A percentile compares a stretch with the other conserved stretches of the same genome.
These are phyloP conservation scores for Dunaliella sp. DNA, from an alignment of 139 green algal species.

Conservation along the genomic window DNA sequence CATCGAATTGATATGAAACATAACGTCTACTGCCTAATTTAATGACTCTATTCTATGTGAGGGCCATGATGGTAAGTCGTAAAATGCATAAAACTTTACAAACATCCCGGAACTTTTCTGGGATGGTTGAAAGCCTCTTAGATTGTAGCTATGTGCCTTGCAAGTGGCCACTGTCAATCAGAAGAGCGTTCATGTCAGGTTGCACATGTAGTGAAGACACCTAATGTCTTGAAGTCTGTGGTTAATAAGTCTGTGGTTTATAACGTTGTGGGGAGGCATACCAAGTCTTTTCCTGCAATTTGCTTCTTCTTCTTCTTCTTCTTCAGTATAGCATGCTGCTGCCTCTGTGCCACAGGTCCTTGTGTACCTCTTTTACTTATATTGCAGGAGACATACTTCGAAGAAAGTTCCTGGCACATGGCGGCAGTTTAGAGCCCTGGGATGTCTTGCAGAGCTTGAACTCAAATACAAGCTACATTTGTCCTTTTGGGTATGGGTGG, in stretches of 20 bases:
- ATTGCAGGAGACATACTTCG: neutral
- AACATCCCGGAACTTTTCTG: no score
- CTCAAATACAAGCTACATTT: neutral
- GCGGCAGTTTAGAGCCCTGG: neutral
- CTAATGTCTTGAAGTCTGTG: neutral
- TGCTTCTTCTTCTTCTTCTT: neutral
- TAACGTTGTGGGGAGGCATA: neutral
- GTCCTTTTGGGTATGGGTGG: neutral
- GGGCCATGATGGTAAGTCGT: no score
- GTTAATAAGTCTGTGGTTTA: neutral
- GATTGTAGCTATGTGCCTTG: no score
- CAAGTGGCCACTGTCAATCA: no score
- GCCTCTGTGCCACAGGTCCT: no score
- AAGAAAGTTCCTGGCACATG: neutral
- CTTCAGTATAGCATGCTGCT: neutral
- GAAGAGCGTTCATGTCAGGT: no score
- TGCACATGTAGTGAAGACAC: neutral
- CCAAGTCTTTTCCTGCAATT: neutral
- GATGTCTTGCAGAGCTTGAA: neutral
- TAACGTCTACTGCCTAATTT: no score
- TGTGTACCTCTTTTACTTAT: no score
- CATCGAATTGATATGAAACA: no score
- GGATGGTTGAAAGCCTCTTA: no score
- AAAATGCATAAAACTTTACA: no score
- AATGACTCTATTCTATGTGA: no score